Evolutionary conservation across 176 grass and related monocot species (phyloP), one percentile per base, ranked within the genome.

Genomic region (Triticum aestivum): DNA sequence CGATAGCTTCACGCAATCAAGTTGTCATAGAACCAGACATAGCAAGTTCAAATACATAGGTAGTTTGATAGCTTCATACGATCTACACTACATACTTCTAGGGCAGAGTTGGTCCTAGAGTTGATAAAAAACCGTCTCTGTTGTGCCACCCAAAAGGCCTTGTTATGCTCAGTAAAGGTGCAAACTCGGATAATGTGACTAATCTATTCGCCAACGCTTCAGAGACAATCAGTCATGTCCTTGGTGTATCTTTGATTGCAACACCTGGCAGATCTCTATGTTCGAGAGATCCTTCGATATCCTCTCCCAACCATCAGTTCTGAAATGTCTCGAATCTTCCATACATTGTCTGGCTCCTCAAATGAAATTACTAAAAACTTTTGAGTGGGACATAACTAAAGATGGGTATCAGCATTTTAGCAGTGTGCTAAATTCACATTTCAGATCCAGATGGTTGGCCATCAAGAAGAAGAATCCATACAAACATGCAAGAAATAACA

Each of bases 351-450:
- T 83, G 51, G 59, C 85, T 80, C 75, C 65, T 81, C 65, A 89
- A 73, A 86, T 72, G 33, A 73, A 86, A 76, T 67, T 79, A 73
- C 58, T 64, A 24, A 95, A 81, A 86, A 23, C 84, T 80, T 88
- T 83, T 89, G 82, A 88, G 20, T 94, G 85, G 88, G 85, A 94
- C 38, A 79, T 92, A 85, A 88, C 75, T 88, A 89, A 94, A 41
- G 92, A 96, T 42, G 97, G 93, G 68, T 91, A 91, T 89, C 62
- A 79, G 45, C 82, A 76, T 71, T 98, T 94, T 84, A 94, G 92
- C 74, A 84, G 88, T 17, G 82, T 76, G 17, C 87, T 94, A 64
- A 91, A 89, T 88, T 91, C 85, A 88, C 91, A 98, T 91, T 98
- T 88, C 84, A 91, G 75, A 85, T 82, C 89, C 56, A 98, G 94